Base-by-base conservation (phyloP, 345 rosid genomes). In the Zanthoxylum bungeanum region DNA sequence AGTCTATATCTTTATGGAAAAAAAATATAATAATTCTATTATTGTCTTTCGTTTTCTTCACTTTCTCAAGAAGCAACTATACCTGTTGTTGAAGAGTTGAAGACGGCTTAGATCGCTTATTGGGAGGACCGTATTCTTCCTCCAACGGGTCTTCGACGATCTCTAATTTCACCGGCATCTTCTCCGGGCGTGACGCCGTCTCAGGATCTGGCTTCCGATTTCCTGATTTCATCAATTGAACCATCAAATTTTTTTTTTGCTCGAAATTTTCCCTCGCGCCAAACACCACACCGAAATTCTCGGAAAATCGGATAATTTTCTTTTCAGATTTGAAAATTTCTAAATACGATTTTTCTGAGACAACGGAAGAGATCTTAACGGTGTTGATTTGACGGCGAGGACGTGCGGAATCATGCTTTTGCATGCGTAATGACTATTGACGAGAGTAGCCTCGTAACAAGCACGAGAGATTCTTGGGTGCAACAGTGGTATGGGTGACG, bases 121-220 rank as follows among this genome's bases (percentile, higher is more conserved):
- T 76, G 75, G 79, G 84, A 78, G 93, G 92, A 30, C 84, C 91
- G 37, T 84, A 76, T 66, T 83, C 87, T 70, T 93, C 99, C 77
- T 88, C 95, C 71, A 86, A 80, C 39, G 83, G 65, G 68, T 93
- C 97, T 68, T 89, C 96, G 0, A 49, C 79, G 79, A 91, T 84
- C 94, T 93, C 99, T 49, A 87, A 80, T 81, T 93, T 96, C 75
- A 96, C 97, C 83, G 92, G 87, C 12, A 76, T 66, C 81, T 85
- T 88, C 71, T 77, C 84, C 58, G 78, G 83, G 50, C 62, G 64
- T 69, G 86, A 75, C 75, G 86, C 34, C 77, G 84, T 60, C 60
- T 73, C 85, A 49, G 79, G 76, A 46, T 82, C 97, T 28, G 85
- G 77, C 64, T 78, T 86, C 24, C 76, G 44, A 52, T 81, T 84